phyloP scores from a whole-genome alignment of 1,139 yeast species.

The Lodderomyces metapsilosis region DNA sequence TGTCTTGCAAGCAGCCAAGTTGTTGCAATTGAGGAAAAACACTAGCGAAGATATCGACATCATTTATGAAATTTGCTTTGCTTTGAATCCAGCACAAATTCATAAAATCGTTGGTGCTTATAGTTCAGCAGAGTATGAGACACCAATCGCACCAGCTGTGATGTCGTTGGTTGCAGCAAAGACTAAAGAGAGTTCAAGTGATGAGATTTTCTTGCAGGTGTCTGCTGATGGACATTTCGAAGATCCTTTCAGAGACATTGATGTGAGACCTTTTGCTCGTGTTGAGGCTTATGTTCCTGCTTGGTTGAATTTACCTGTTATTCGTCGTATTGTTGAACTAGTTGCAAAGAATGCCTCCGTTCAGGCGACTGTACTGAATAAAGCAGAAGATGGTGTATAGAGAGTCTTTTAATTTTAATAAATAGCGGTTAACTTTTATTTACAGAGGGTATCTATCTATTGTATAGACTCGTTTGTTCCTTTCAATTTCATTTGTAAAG shows the following conservation, averaged over 20 bases:
- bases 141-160: constrained; percentile 85
- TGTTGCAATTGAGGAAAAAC: constrained; percentile 87
- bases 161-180: constrained; percentile 80
- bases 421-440: constrained; percentile 2
- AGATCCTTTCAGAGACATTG: constrained; percentile 85
- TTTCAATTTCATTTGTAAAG: constrained; percentile 81
- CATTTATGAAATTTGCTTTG: constrained; percentile 92
- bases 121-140: constrained; percentile 91
- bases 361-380: constrained; percentile 29
- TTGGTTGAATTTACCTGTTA: constrained; percentile 84
- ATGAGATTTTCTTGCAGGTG: constrained; percentile 67
- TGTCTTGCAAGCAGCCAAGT: constrained; percentile 89
- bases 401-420: constrained; percentile 6
- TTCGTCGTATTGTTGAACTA: constrained; percentile 84
- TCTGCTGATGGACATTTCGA: constrained; percentile 81
- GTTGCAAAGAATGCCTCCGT: constrained; percentile 77
- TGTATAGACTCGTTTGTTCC: constrained; percentile 62
- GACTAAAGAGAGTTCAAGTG: constrained; percentile 66
- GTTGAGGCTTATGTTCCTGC: constrained; percentile 98
- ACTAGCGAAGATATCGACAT: constrained; percentile 90
- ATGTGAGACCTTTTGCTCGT: constrained; percentile 80
- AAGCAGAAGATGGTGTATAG: constrained; percentile 11
- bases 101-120: constrained; percentile 90
- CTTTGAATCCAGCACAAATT: constrained; percentile 89
- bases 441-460: constrained; percentile 9